Evolutionary conservation across 192 early-diverging fungal genomes (phyloP), one percentile per base, ranked within the genome.

Genomic region (Coemansia sp.): DNA sequence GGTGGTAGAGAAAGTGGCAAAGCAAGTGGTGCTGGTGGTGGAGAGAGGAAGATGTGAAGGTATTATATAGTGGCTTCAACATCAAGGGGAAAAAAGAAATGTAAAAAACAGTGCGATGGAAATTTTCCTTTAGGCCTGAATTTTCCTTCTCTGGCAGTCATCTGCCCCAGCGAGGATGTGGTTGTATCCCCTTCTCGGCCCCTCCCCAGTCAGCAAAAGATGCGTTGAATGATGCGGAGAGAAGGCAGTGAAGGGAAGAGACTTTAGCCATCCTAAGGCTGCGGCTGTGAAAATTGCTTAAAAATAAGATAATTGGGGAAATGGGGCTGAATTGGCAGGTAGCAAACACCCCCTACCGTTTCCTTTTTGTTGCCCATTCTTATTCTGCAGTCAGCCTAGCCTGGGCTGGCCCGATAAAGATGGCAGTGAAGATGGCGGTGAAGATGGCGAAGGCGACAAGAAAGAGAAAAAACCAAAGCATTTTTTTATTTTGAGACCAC

Each of bases 291-390:
- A 41, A 59, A 41, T 59, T 41, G 20, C 25, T 25, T 25, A 54
- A 54, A 54, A 54, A 25, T 54, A 25, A 59, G 19, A 57, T 12
- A 57, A 22, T 2, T 40, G 57, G 39, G 13, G 57, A 38, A 10
- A 38, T 7, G 37, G 9, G 8, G 32, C 25, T 11, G 6, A 59
- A 41, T 9, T 2, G 25, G 39, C 17, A 59, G 57, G 57, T 19
- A 16, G 57, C 37, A 59, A 57, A 41, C 57, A 25, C 12, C 57
- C 57, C 57, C 57, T 54, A 54, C 8, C 11, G 3, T 54, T 53
- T 54, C 51, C 51, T 54, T 7, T 25, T 54, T 25, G 51, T 25
- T 54, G 19, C 51, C 12, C 11, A 54, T 50, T 50, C 25, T 25
- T 50, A 22, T 54, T 19, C 22, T 22, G 8, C 51, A 54, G 51